Conservation (phyloP, 495 filamentous ascomycete species). For the Rusavskia elegans region DNA sequence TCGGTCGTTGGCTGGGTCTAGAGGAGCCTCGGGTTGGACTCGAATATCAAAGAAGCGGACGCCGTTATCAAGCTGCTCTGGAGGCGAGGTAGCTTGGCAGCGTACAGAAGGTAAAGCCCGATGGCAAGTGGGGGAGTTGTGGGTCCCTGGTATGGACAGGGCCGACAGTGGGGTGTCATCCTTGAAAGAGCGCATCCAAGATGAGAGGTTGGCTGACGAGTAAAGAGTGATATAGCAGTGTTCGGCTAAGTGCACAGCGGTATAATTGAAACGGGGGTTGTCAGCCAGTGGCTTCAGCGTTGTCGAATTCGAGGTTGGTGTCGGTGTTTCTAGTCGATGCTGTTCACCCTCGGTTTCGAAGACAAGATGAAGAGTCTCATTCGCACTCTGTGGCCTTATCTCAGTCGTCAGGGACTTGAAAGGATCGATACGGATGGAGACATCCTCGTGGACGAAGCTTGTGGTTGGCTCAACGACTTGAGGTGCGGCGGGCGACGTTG, state of each 20-base stretch:
- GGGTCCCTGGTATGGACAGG: slow-evolving; percentile 85
- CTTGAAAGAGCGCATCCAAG: slow-evolving; percentile 67
- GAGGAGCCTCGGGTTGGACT: slow-evolving; percentile 45
- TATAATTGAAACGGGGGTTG: slow-evolving; percentile 47
- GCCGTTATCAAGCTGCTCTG: slow-evolving; percentile 71
- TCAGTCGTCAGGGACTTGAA: slow-evolving; percentile 42
- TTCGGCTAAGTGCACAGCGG: slow-evolving; percentile 51
- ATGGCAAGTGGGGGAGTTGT: slow-evolving; percentile 80
- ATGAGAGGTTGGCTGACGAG: slow-evolving; percentile 49
- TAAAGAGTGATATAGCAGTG: slow-evolving; percentile 58
- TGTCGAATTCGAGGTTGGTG: slow-evolving; percentile 36
- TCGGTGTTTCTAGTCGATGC: slow-evolving; percentile 46
- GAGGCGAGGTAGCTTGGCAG: slow-evolving; percentile 69
- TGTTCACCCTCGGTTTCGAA: slow-evolving; percentile 44
- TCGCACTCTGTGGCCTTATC: slow-evolving; percentile 27
- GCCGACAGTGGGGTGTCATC: slow-evolving; percentile 57
- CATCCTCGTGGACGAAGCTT: slow-evolving; percentile 38
- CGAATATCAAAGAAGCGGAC: slow-evolving; percentile 92
- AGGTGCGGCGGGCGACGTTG: slow-evolving; percentile 20
- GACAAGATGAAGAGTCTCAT: slow-evolving; percentile 42
- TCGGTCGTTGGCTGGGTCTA: slow-evolving; percentile 36
- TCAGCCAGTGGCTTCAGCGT: slow-evolving; percentile 37
- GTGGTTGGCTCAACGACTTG: slow-evolving; percentile 33
- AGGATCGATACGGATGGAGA: slow-evolving; percentile 38
- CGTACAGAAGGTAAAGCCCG: slow-evolving; percentile 79